Percentiles rank a stretch among this genome's conserved stretches.
phyloP scores from a whole-genome alignment of 176 grass and related monocot species.

The Panicum miliaceum region DNA sequence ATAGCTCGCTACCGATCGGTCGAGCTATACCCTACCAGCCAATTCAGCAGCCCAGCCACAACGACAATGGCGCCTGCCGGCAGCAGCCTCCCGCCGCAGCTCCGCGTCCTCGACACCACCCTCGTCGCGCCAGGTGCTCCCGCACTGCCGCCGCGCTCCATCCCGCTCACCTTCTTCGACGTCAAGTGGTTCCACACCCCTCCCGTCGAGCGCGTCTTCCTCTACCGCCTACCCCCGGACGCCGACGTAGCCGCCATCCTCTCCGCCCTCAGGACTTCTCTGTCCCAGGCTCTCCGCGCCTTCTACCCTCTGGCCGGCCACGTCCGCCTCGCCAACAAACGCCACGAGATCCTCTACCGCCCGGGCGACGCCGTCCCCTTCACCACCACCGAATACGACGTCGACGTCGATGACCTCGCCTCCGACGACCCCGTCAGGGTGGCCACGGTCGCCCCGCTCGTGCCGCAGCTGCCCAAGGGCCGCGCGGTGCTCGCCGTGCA shows the following conservation, averaged over 20 bases:
- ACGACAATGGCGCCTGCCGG: too few relatives aligned
- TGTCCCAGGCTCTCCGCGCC: slow-evolving; percentile 27
- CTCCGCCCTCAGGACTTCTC: slow-evolving; percentile 46
- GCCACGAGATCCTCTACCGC: slow-evolving; percentile 41
- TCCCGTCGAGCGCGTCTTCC: slow-evolving; percentile 55
- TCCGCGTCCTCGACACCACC: too few relatives aligned
- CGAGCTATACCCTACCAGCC: too few relatives aligned
- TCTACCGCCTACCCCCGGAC: slow-evolving; percentile 46
- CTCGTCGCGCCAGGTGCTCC: neutral
- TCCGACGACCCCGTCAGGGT: slow-evolving; percentile 25
- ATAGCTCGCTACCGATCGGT: too few relatives aligned
- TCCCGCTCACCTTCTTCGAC: slow-evolving; percentile 60
- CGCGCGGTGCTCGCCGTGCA: slow-evolving; percentile 47
- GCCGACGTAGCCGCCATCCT: slow-evolving; percentile 32
- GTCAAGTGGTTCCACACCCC: slow-evolving; percentile 31
- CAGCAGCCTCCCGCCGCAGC: too few relatives aligned
- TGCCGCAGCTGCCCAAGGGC: slow-evolving; percentile 28
- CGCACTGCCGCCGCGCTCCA: neutral
- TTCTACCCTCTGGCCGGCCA: slow-evolving; percentile 60
- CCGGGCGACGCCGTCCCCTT: slow-evolving; percentile 51
- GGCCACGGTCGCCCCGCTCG: slow-evolving; percentile 30
- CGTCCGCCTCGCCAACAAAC: neutral
- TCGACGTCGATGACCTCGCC: slow-evolving; percentile 29
- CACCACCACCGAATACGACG: slow-evolving; percentile 49
- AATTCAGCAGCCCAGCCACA: too few relatives aligned